Evolutionary conservation across 2,329 filamentous ascomycete species (phyloP), one percentile per base, ranked within the genome.

Genomic region (Colletotrichum simmondsii): DNA sequence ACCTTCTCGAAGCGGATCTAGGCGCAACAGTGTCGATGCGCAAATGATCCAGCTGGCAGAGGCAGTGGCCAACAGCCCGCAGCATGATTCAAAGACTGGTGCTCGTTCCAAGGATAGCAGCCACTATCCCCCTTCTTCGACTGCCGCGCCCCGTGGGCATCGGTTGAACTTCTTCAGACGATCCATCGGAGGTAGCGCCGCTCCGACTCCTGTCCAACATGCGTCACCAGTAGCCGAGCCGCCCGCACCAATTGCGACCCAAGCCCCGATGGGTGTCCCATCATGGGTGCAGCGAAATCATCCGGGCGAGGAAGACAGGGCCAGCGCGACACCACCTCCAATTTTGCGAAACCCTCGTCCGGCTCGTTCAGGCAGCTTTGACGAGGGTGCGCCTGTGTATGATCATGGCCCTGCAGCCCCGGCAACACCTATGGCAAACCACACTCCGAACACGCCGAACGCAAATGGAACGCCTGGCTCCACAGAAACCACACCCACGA

Each of bases 311-410:
- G 85, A 87, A 4, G 86, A 88, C 11, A 78, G 83, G 4, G 78
- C 81, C 1, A 85, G 88, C 35, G 86, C 87, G 0, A 91, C 89
- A 8, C 89, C 89, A 3, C 89, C 89, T 5, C 89, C 89, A 2
- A 91, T 91, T 63, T 79, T 86, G 81, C 83, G 88, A 19, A 87
- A 85, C 63, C 81, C 76, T 1, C 68, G 77, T 72, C 42, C 53
- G 14, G 59, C 35, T 22, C 58, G 68, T 58, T 71, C 64, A 5
- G 71, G 74, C 30, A 78, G 62, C 65, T 74, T 75, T 2, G 69
- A 73, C 26, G 68, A 73, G 46, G 70, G 70, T 14, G 68, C 58
- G 16, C 63, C 74, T 7, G 26, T 75, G 7, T 7, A 59, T 19
- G 71, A 71, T 5, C 32, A 46, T 6, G 24, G 32, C 12, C 65